A percentile compares a stretch with the other conserved stretches of the same genome.
phyloP scores from a whole-genome alignment of 768 basidiomycete genomes.

The Collybia nuda region DNA sequence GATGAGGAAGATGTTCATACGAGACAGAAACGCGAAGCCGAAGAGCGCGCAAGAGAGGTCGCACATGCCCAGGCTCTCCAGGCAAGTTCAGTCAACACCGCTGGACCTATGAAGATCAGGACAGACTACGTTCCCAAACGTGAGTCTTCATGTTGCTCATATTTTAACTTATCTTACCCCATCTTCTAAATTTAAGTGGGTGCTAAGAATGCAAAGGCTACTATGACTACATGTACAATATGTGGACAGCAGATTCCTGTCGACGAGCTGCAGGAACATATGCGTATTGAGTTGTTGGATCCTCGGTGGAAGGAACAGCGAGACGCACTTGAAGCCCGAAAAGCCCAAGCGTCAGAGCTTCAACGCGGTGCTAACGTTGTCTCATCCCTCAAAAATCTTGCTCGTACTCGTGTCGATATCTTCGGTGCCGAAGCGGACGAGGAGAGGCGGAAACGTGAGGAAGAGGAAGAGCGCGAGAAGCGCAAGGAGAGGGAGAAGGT shows the following conservation, averaged over 20 bases:
- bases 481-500: slow-evolving; percentile 91
- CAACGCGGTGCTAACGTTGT: slow-evolving; percentile 93
- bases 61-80: slow-evolving; percentile 81
- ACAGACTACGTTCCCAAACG: slow-evolving; percentile 95
- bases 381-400: slow-evolving; percentile 89
- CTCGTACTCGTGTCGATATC: slow-evolving; percentile 94
- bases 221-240: slow-evolving; percentile 86
- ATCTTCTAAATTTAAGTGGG: slow-evolving; percentile 48
- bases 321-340: slow-evolving; percentile 83
- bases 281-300: slow-evolving; percentile 97
- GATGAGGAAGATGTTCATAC: slow-evolving; percentile 68
- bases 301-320: slow-evolving; percentile 98
- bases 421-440: slow-evolving; percentile 95
- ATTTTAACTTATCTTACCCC: slow-evolving; percentile 6
- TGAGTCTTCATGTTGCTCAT: slow-evolving; percentile 37
- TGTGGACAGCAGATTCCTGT: slow-evolving; percentile 97
- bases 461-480: slow-evolving; percentile 79
- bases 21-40: slow-evolving; percentile 66
- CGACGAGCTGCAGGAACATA: slow-evolving; percentile 95
- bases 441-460: slow-evolving; percentile 81
- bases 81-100: slow-evolving; percentile 68
- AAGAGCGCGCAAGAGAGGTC: slow-evolving; percentile 67
- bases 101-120: slow-evolving; percentile 89
- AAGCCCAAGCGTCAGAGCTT: slow-evolving; percentile 84
- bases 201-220: slow-evolving; percentile 59